Evolutionary conservation across 768 basidiomycete genomes (phyloP).

Genomic region (Antrodiella citrinella): DNA sequence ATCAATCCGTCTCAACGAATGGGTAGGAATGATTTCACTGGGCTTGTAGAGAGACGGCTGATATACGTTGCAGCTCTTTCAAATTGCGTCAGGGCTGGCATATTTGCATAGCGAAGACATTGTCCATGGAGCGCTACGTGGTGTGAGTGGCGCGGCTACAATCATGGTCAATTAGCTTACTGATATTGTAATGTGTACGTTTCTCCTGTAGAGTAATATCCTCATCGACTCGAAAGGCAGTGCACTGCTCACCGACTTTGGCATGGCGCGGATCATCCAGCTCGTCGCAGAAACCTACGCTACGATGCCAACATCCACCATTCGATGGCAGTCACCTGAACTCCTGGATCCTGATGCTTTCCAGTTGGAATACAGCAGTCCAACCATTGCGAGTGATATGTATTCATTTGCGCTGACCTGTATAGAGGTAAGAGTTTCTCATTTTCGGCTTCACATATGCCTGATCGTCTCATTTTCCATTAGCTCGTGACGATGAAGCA

Average conservation of each 20-base stretch:
- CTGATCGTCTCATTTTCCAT: too few relatives aligned
- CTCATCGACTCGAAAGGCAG: background rate
- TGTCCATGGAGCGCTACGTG: background rate
- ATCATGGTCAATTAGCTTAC: too few relatives aligned
- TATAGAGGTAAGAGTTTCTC: background rate
- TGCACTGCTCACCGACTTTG: background rate
- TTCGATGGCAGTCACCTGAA: background rate
- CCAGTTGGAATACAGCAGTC: background rate
- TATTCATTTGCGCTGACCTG: background rate
- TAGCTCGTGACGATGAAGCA: background rate
- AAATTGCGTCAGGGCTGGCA: background rate
- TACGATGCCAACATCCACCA: background rate
- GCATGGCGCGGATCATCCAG: background rate
- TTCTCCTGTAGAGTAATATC: background rate
- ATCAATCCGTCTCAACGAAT: too few relatives aligned
- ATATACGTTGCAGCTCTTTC: background rate
- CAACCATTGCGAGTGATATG: background rate
- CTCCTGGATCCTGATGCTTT: background rate
- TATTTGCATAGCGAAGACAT: background rate
- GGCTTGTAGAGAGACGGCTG: too few relatives aligned
- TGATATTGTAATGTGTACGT: too few relatives aligned
- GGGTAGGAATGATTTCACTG: too few relatives aligned
- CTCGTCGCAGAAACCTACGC: background rate
- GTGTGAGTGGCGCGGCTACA: too few relatives aligned
- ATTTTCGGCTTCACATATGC: background rate